These are phyloP conservation scores for Cicer bijugum DNA, from an alignment of 306 rosid genomes.

Conservation along the genomic window DNA sequence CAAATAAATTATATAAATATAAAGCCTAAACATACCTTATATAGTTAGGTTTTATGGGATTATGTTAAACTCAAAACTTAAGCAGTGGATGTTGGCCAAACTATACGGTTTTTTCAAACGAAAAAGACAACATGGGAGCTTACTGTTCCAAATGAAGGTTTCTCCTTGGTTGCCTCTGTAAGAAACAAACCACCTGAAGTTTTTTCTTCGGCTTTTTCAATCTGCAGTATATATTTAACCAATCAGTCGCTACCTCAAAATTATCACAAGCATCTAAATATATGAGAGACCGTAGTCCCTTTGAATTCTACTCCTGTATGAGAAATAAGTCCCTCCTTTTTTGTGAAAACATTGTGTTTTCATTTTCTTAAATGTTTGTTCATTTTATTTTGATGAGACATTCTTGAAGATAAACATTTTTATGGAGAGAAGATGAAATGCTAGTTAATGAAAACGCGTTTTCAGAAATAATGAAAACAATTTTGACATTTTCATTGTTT, in stretches of 20 bases:
- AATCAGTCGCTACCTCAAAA: background rate
- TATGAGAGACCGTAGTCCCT: background rate
- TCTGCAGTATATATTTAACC: slow-evolving; percentile 49
- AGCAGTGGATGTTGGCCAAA: background rate
- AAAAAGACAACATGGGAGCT: slow-evolving; percentile 9
- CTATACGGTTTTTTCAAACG: slow-evolving; percentile 2
- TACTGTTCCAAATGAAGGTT: slow-evolving; percentile 83
- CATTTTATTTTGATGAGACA: too few species aligned
- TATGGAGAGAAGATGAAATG: too few species aligned
- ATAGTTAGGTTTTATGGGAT: background rate
- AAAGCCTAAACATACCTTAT: background rate
- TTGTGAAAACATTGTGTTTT: too few species aligned
- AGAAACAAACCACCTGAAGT: slow-evolving; percentile 83
- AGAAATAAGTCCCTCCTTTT: background rate
- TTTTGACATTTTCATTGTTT: too few species aligned
- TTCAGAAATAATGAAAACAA: too few species aligned
- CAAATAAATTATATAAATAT: background rate
- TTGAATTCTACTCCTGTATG: background rate
- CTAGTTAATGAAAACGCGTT: too few species aligned
- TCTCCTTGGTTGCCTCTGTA: slow-evolving; percentile 81
- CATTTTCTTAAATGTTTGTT: too few species aligned
- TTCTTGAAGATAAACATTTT: too few species aligned
- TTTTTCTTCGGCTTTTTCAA: slow-evolving; percentile 77
- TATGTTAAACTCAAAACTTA: background rate
- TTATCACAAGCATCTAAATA: background rate